These are phyloP conservation scores for Hortaea werneckii DNA, from an alignment of 2,329 filamentous ascomycete genomes.

Conservation along the genomic window DNA sequence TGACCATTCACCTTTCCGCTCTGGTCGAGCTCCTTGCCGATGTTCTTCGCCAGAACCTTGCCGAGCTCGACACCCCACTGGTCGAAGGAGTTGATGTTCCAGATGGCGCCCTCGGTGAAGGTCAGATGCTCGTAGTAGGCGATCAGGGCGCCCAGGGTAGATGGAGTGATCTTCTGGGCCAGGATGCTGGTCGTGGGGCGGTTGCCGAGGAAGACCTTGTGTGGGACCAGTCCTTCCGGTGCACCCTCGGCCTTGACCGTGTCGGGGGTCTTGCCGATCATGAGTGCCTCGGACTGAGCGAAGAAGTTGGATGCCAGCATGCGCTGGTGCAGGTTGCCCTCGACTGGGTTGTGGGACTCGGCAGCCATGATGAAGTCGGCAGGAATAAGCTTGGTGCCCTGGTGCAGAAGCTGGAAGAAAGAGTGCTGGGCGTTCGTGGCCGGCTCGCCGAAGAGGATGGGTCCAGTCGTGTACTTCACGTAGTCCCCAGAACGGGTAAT, in stretches of 20 bases:
- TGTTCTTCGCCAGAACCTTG: constrained; percentile 77
- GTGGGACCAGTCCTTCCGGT: constrained; percentile 68
- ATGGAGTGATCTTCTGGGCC: constrained; percentile 89
- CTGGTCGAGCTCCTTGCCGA: constrained; percentile 64
- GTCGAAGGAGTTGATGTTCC: constrained; percentile 99
- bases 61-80: constrained; percentile 99
- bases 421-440: constrained; percentile 99
- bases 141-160: constrained; percentile 86
- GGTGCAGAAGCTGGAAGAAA: constrained; percentile 98
- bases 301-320: constrained; percentile 92
- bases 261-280: constrained; percentile 81
- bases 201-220: constrained; percentile 99
- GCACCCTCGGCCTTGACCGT: constrained; percentile 68
- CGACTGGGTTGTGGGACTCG: constrained; percentile 91
- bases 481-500: constrained; percentile 80
- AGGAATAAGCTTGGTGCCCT: constrained; percentile 97
- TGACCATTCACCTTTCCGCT: constrained; percentile 62
- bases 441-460: constrained; percentile 94
- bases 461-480: constrained; percentile 94
- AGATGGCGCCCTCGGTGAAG: constrained; percentile 93
- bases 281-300: constrained; percentile 72
- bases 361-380: constrained; percentile 96
- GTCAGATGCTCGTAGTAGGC: constrained; percentile 99
- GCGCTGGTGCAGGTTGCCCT: constrained; percentile 88
- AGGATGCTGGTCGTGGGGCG: constrained; percentile 92